Base-by-base conservation (phyloP, 164 flowering plant genomes). In the Brasenia schreberi region DNA sequence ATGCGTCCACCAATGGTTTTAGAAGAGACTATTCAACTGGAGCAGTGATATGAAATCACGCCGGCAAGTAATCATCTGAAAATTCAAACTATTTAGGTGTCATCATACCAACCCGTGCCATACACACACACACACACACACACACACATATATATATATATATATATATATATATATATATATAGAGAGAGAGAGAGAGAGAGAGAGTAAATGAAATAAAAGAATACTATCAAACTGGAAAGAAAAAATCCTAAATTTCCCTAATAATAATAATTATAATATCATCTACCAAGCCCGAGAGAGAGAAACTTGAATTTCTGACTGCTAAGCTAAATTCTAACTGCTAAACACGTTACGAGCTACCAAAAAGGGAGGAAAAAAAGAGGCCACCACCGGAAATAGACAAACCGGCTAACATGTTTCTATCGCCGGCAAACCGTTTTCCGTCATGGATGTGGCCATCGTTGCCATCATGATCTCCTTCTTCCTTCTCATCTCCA, bases 401-500 rank as follows among this genome's bases (percentile, higher is more conserved):
- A 53, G n/a, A 59, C 45, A 56, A 3, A 56, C 39, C 42, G 68
- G 61, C 27, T 49, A 82, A 62, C 71, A 76, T 71, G 77, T 84
- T 9, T 69, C 70, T 45, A 81, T 77, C 70, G 71, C 72, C 9
- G 61, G 33, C 58, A 69, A 63, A 10, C 76, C 73, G 64, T 76
- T 33, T 12, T 73, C 81, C 14, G 62, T 66, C 42, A 49, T 9
- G 12, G 56, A 9, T 5, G 4, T 49, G 16, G 56, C 16, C 39
- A 33, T 49, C 56, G 10, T 49, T 14, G 19, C 71, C 59, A 12
- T 14, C 4, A 5, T 42, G 23, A 19, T 49, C 62, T 87, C 94
- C 63, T 89, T 89, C 74, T 72, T 81, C 67, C 72, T 77, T 19
- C 96, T 80, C 78, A 91, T 82, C 73, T 91, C 97, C 67, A 91